phyloP scores from a whole-genome alignment of 2,329 filamentous ascomycete species.

The Verticillium zaregamsianum region DNA sequence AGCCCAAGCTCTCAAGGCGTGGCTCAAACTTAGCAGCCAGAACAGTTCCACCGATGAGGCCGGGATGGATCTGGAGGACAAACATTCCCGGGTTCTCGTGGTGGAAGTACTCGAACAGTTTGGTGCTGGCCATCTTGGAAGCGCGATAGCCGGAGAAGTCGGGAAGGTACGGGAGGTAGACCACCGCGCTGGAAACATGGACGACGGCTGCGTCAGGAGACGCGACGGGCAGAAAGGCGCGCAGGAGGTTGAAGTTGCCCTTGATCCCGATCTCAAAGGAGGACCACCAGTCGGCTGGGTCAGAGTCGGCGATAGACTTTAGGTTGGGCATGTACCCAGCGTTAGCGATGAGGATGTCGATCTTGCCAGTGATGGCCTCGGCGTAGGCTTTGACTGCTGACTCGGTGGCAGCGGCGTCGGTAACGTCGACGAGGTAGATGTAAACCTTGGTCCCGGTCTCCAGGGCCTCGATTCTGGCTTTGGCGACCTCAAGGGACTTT shows the following conservation, averaged over 20 bases:
- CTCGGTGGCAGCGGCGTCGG: constrained; percentile 7
- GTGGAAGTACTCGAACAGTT: constrained; percentile 36
- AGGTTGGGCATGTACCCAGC: constrained; percentile 18
- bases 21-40: constrained; percentile 9
- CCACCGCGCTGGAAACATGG: constrained; percentile 16
- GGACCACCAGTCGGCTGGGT: constrained; percentile 18
- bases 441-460: constrained; percentile 14
- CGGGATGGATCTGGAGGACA: constrained; percentile 39
- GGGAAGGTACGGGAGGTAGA: constrained; percentile 17
- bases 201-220: constrained; percentile 15
- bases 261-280: constrained; percentile 20
- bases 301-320: constrained; percentile 10
- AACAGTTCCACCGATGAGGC: constrained; percentile 14
- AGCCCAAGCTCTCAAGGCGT: background rate
- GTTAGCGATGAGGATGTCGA: constrained; percentile 23
- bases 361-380: background rate
- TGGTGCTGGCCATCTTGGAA: constrained; percentile 35
- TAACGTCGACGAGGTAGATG: constrained; percentile 13
- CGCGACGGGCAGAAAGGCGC: constrained; percentile 14
- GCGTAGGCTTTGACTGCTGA: constrained; percentile 6
- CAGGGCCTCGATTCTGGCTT: constrained; percentile 10
- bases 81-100: constrained; percentile 32
- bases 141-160: constrained; percentile 33
- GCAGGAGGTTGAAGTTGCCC: constrained; percentile 16
- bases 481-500: constrained; percentile 18